Base-by-base conservation (phyloP, 257 asterid species). In the Gentiana straminea region DNA sequence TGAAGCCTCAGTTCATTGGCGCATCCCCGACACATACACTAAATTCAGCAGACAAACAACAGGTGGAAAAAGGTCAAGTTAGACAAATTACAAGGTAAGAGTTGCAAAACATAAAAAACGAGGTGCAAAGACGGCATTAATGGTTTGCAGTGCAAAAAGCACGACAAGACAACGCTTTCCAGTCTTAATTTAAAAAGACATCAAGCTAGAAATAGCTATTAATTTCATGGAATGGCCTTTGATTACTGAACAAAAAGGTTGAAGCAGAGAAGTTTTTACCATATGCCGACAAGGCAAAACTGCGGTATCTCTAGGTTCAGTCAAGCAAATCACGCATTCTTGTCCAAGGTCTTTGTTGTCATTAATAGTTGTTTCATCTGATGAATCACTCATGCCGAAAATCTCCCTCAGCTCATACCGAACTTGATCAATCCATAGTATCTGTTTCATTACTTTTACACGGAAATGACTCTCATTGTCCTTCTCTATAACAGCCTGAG, bases 211-310 rank as follows among this genome's bases (percentile, higher is more conserved):
- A 41, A 41, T 13, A 54, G 49, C 2, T 49, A 15, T 45, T 34
- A 33, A 1, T 60, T 38, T 8, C 46, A 41, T 41, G 13, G 34
- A 9, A 48, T 49, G 49, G 15, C 43, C 3, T 33, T 38, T 49
- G 24, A 24, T 24, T 24, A 32, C 49, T 61, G 48, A 54, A 53
- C 51, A 4, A 52, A 41, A 58, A 55, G n/a, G 53, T 32, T 35
- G 13, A 68, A 75, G 61, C 35, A 9, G 36, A 64, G 61, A 49
- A 24, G 24, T 24, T 61, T 67, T 82, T 78, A 91, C 98, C 98
- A 91, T 82, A 82, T 91, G 98, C 65, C 98, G 73, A 64, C 98
- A 91, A 2, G 98, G 96, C 72, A 91, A 75, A 71, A 84, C 94
- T 52, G 96, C 94, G 0, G 92, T 86, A 67, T 86, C 84, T 78